phyloP scores from a whole-genome alignment of 2,329 filamentous ascomycete genomes.

The Alternaria brassicae region DNA sequence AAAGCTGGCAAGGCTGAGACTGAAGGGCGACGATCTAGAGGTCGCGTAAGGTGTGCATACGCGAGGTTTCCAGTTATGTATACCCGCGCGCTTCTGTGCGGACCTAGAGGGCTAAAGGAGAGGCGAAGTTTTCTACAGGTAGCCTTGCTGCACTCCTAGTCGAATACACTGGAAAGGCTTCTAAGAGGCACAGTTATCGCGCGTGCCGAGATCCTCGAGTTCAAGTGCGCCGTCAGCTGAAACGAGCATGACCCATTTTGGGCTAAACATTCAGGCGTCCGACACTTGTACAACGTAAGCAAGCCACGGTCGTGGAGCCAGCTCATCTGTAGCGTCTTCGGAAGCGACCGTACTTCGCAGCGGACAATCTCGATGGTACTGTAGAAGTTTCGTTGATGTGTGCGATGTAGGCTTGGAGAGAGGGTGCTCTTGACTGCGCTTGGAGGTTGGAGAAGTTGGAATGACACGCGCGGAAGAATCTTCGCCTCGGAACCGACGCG shows the following conservation, averaged over 20 bases:
- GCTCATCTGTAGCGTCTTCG: not conserved
- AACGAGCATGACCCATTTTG: slow-evolving; percentile 6
- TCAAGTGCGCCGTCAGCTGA: slow-evolving; percentile 4
- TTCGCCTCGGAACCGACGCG: not conserved
- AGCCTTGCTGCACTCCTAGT: not conserved
- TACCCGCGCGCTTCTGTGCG: not conserved
- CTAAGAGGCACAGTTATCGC: not conserved
- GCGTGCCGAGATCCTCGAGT: not conserved
- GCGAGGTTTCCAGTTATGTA: slow-evolving; percentile 1
- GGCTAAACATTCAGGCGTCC: slow-evolving; percentile 7
- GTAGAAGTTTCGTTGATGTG: not conserved
- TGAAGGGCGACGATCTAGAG: slow-evolving; percentile 4
- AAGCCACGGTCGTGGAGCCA: slow-evolving; percentile 1
- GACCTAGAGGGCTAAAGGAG: not conserved
- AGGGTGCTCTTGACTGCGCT: not conserved
- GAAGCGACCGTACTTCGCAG: not conserved
- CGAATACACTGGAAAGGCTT: not conserved
- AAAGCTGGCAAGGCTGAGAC: slow-evolving; percentile 12
- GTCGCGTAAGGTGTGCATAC: slow-evolving; percentile 1
- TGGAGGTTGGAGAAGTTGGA: not conserved
- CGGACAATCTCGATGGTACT: not conserved
- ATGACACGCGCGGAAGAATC: not conserved
- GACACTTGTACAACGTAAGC: not conserved
- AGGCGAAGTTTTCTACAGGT: not conserved
- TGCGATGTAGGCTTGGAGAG: not conserved